Evolutionary conservation across 257 asterid genomes (phyloP), one percentile per base, ranked within the genome.

Genomic region (Nemophila menziesii): DNA sequence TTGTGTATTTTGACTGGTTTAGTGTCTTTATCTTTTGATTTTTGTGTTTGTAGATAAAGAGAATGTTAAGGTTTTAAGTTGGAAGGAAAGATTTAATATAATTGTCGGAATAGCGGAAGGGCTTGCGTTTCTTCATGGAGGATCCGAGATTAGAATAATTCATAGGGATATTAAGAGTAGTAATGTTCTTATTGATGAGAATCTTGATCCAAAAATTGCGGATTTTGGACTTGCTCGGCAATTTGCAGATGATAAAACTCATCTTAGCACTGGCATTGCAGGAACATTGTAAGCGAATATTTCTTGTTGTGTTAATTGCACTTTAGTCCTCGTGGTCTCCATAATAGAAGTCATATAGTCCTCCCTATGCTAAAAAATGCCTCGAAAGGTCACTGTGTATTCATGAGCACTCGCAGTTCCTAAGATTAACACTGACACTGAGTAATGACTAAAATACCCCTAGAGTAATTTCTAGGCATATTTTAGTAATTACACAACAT

Each of bases 231-330:
- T 86, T 29, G 95, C 93, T 34, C 60, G 97, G 22, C 53, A 60
- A 44, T 77, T 82, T 49, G 92, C 80, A 19, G 65, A 75, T 13
- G 97, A 82, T 58, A 69, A 80, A 52, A 66, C 74, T 33, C 97
- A 86, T 74, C 92, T 79, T 24, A 79, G 92, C 70, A 82, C 95
- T 0, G 95, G 95, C 55, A 77, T 82, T 38, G 97, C 95, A 5
- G 94, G 94, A 54, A 86, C 97, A 67, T 56, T 82, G 94, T 82
- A 66, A 74, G 97, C 4, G 11, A 47, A 15, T 11, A 17, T 37
- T 16, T 52, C n/a, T 45, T 13, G 10, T n/a, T n/a, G n/a, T n/a
- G n/a, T n/a, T n/a, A n/a, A n/a, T n/a, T n/a, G n/a, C n/a, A n/a
- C n/a, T n/a, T n/a, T n/a, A n/a, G n/a, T n/a, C n/a, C n/a, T n/a